Conservation (phyloP, 257 asterid genomes). For the Solanum arcanum region DNA sequence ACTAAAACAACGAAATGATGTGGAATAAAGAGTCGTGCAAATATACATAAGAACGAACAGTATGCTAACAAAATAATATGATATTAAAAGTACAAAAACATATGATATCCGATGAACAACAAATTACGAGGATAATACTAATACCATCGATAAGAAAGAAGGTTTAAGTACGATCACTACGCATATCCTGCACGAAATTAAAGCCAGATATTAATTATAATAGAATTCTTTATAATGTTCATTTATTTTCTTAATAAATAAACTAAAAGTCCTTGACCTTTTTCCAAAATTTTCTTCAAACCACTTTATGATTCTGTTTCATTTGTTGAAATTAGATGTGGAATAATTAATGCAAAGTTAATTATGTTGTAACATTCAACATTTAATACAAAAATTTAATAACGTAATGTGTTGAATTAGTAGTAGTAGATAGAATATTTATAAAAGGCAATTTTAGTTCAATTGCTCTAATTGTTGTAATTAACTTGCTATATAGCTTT, state of each 20-base stretch:
- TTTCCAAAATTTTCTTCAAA: not conserved
- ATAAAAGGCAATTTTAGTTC: not conserved
- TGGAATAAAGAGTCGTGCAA: not conserved
- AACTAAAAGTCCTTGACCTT: not conserved
- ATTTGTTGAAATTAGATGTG: not conserved
- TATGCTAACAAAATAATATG: not conserved
- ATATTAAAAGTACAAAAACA: no score
- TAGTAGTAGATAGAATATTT: not conserved
- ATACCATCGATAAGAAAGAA: not conserved
- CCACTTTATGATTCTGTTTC: not conserved
- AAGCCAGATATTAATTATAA: not conserved
- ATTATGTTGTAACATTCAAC: not conserved
- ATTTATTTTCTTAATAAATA: not conserved
- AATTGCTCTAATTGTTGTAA: not conserved
- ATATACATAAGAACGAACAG: not conserved
- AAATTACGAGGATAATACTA: fast-evolving
- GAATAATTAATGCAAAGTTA: not conserved
- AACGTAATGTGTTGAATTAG: not conserved
- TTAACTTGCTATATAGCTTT: not conserved
- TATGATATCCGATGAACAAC: not conserved
- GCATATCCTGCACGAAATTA: no score
- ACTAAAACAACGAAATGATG: not conserved
- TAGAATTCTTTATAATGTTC: not conserved
- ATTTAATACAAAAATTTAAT: not conserved
- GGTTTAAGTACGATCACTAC: no score